Base-by-base conservation (phyloP, 306 rosid genomes). In the Medicago ruthenica region DNA sequence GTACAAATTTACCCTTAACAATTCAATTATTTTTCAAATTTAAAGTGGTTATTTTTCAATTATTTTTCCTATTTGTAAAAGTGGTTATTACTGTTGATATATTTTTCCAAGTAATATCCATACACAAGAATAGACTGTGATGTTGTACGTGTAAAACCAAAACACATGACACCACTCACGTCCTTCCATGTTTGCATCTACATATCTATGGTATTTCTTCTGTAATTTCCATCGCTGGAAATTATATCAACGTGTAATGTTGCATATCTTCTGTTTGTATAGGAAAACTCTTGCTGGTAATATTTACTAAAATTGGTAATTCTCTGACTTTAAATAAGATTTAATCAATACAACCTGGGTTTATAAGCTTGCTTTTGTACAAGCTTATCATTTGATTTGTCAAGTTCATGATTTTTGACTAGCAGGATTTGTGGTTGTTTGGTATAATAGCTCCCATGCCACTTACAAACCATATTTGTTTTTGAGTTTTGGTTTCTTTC, bases 331-430 rank as follows among this genome's bases (percentile, higher is more conserved):
- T 41, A 5, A 48, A 73, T 73, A 80, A 60, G 53, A 39, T 58
- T 71, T 15, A 44, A 71, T 22, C 74, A 53, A 21, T 63, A 55
- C 60, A 21, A 10, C 34, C 0, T 15, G 22, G 45, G 48, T 10
- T 58, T 66, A 9, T 76, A 22, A 39, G 41, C 14, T 39, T 63
- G 54, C 40, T 63, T 63, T 8, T 16, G 6, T 75, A 16, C 37
- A 63, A 63, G 58, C 75, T 63, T 76, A n/a, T 27, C 60, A 24
- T 71, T 51, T 55, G 22, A 63, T 79, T 24, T 76, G 7, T 57
- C 17, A 13, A 41, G 48, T 64, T 51, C 67, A 4, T 20, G n/a
- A 53, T 47, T 48, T 54, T 71, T 64, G 59, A 53, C 22, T 53
- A 17, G 16, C 10, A 53, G 27, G 2, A 18, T 17, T 9, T 3